A percentile compares a stretch with the other conserved stretches of the same genome.
These are phyloP conservation scores for Fraxinus sp. DNA, from an alignment of 305 asterid species.

Conservation along the genomic window DNA sequence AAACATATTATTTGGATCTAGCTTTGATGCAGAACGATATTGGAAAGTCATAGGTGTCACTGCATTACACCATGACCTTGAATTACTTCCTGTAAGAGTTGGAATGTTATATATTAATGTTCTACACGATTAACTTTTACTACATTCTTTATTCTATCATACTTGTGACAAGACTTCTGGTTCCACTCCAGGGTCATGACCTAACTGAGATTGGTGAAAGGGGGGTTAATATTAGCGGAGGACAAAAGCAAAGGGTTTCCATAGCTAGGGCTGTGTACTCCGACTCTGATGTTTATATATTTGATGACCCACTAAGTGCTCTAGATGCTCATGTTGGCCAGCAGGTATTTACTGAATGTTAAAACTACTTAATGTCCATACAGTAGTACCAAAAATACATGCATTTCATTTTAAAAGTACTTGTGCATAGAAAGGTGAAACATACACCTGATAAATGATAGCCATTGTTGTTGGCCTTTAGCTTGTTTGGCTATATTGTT, in stretches of 20 bases:
- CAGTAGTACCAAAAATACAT: neutral
- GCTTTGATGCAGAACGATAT: slow-evolving; percentile 63
- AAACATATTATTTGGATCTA: slow-evolving; percentile 80
- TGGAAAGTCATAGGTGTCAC: slow-evolving; percentile 79
- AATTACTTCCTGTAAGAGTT: slow-evolving; percentile 72
- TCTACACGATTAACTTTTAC: neutral
- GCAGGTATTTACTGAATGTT: slow-evolving; percentile 53
- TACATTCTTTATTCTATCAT: slow-evolving; percentile 14
- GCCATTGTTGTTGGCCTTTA: neutral
- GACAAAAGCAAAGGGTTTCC: slow-evolving; percentile 98
- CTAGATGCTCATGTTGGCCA: slow-evolving; percentile 93
- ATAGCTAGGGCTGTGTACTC: slow-evolving; percentile 98
- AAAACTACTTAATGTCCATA: neutral
- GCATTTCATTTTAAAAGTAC: neutral
- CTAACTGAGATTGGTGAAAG: slow-evolving; percentile 98
- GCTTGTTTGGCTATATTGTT: neutral
- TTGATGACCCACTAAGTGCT: slow-evolving; percentile 97
- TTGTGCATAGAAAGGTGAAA: neutral
- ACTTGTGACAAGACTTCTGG: slow-evolving; percentile 9
- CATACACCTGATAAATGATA: neutral
- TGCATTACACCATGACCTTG: slow-evolving; percentile 83
- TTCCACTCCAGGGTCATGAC: slow-evolving; percentile 76
- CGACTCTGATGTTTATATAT: slow-evolving; percentile 86
- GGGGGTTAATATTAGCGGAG: slow-evolving; percentile 97
- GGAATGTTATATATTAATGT: slow-evolving; percentile 1